Conservation (phyloP, 352 stramenopile genomes). For the Globisporangium megalacanthum region DNA sequence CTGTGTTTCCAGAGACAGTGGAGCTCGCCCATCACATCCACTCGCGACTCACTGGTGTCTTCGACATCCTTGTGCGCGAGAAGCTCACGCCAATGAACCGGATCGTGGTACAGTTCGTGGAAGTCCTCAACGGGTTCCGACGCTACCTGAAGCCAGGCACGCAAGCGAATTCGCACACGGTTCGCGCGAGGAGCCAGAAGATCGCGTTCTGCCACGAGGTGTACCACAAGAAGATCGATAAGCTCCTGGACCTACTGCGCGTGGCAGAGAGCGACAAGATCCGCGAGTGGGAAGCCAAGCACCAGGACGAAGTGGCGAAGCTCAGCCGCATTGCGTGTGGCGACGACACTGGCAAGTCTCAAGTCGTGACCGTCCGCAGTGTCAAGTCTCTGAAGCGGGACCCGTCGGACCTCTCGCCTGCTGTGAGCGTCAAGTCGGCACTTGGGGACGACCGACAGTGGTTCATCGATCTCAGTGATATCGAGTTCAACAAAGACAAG, state of each 20-base stretch:
- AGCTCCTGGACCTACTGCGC: background rate
- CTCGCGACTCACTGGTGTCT: background rate
- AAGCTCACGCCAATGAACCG: background rate
- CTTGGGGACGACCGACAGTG: background rate
- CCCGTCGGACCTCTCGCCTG: background rate
- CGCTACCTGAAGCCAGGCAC: background rate
- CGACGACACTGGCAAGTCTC: background rate
- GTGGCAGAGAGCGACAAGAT: background rate
- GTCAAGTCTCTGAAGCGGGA: background rate
- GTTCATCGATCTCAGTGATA: slow-evolving; percentile 6
- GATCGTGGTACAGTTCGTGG: background rate
- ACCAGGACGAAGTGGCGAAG: background rate
- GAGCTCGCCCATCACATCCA: slow-evolving; percentile 2
- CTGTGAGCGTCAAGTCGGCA: background rate
- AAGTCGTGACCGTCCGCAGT: background rate
- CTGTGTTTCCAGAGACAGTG: background rate
- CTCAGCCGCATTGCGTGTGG: background rate
- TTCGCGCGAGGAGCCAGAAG: background rate
- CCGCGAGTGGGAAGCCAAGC: background rate
- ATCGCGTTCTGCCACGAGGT: background rate
- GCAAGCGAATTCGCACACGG: background rate
- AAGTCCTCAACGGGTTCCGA: background rate
- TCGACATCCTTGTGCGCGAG: background rate
- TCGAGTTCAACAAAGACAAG: background rate
- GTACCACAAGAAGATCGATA: slow-evolving; percentile 7